Conservation (phyloP, 192 early-diverging fungal genomes). For the Backusella tarrabulga region DNA sequence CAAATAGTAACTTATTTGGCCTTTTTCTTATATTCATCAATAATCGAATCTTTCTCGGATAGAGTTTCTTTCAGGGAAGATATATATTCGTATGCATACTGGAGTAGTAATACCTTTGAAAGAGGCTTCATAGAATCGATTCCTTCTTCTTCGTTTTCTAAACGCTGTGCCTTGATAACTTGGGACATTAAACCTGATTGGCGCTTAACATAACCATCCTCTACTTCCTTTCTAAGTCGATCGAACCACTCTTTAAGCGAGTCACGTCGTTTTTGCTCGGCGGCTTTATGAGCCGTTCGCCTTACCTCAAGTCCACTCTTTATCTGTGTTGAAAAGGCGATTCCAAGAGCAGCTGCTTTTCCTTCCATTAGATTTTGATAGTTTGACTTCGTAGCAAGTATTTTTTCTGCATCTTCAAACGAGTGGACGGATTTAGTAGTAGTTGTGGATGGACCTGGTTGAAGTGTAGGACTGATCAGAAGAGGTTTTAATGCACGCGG, state of each 20-base stretch:
- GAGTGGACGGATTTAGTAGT: background rate
- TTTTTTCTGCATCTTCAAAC: constrained; percentile 33
- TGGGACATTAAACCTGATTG: constrained; percentile 16
- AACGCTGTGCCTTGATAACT: constrained; percentile 20
- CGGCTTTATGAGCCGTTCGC: constrained; percentile 90
- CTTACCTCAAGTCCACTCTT: constrained; percentile 78
- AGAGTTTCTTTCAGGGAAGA: constrained; percentile 19
- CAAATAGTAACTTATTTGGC: background rate
- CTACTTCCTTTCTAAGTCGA: constrained; percentile 64
- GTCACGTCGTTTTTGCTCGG: constrained; percentile 95
- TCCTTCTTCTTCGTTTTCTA: constrained; percentile 12
- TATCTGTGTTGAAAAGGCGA: constrained; percentile 73
- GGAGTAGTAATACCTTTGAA: constrained; percentile 34
- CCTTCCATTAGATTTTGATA: constrained; percentile 90
- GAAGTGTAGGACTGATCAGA: constrained; percentile 46
- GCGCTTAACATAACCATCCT: constrained; percentile 46
- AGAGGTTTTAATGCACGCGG: constrained; percentile 34
- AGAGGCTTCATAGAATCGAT: constrained; percentile 24
- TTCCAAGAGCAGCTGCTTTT: constrained; percentile 74
- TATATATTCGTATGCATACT: constrained; percentile 38
- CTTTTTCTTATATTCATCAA: constrained; percentile 11
- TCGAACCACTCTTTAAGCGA: constrained; percentile 92
- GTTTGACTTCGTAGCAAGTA: constrained; percentile 58
- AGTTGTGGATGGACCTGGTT: constrained; percentile 27
- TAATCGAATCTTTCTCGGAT: constrained; percentile 19